Conservation (phyloP, 805 yeast species). For the Ogataea nonfermentans region DNA sequence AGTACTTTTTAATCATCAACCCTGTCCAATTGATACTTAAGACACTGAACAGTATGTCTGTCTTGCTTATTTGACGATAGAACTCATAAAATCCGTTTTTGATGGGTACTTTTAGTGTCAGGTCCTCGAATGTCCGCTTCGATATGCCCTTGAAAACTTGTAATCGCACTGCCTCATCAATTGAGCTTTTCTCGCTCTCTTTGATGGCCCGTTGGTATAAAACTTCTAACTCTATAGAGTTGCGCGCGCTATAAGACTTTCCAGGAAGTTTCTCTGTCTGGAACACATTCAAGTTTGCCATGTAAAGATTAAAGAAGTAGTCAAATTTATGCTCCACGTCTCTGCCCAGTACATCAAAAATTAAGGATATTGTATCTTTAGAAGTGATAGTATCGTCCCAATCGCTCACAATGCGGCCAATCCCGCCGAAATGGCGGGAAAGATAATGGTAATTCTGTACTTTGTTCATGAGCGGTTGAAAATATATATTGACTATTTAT, state of each 20-base stretch:
- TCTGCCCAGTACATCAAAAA: constrained; percentile 48
- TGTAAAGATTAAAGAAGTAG: constrained; percentile 45
- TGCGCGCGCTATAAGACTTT: constrained; percentile 31
- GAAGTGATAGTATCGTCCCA: constrained; percentile 68
- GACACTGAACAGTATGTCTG: constrained; percentile 28
- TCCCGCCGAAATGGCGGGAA: constrained; percentile 12
- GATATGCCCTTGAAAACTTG: constrained; percentile 44
- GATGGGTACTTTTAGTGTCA: constrained; percentile 38
- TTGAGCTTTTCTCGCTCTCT: constrained; percentile 48
- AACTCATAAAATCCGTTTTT: constrained; percentile 41
- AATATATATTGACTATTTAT: background rate
- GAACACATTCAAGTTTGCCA: constrained; percentile 36
- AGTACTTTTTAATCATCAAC: constrained; percentile 39
- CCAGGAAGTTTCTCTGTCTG: constrained; percentile 16
- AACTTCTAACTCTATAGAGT: constrained; percentile 40
- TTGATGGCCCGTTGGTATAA: constrained; percentile 45
- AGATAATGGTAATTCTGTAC: constrained; percentile 16
- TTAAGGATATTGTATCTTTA: constrained; percentile 50
- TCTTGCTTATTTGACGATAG: constrained; percentile 8
- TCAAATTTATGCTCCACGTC: constrained; percentile 38
- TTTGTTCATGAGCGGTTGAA: constrained; percentile 17
- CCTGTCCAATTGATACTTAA: constrained; percentile 66
- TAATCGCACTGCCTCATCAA: constrained; percentile 38
- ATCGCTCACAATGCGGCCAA: constrained; percentile 43
- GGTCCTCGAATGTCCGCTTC: constrained; percentile 30